Evolutionary conservation across 1,284 basidiomycete species (phyloP).

Genomic region (Wallemia mellicola): DNA sequence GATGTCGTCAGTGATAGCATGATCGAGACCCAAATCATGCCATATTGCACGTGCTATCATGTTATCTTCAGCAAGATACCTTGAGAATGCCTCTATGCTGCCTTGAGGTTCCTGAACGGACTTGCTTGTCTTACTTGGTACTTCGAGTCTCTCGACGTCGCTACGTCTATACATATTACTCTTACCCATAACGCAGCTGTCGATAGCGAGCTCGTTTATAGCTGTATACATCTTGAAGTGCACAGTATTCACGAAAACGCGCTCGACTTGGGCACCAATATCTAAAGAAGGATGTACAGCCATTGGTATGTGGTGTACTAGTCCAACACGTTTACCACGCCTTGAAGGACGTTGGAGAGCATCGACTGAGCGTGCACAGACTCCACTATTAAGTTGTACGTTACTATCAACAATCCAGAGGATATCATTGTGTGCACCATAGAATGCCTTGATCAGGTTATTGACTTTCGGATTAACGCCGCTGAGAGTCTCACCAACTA

Average conservation of each 20-base stretch:
- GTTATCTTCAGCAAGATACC: conserved; percentile 79
- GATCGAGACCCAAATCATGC: conserved; percentile 61
- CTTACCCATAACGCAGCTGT: conserved; percentile 93
- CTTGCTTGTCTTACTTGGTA: conserved; percentile 12
- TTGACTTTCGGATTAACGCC: conserved; percentile 96
- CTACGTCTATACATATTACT: conserved; percentile 77
- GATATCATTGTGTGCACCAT: conserved; percentile 52
- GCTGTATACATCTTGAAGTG: conserved; percentile 99
- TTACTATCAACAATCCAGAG: conserved; percentile 95
- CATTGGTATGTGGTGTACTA: conserved; percentile 89
- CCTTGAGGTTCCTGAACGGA: conserved; percentile 12
- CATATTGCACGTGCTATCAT: conserved; percentile 69
- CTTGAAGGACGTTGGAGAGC: conserved; percentile 19
- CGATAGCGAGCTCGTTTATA: conserved; percentile 54
- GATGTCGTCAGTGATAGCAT: conserved; percentile 62
- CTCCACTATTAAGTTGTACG: conserved; percentile 44
- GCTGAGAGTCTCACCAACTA: conserved; percentile 37
- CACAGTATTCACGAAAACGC: conserved; percentile 81
- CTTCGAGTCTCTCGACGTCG: conserved; percentile 31
- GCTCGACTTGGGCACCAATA: conserved; percentile 62
- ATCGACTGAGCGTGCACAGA: conserved; percentile 59
- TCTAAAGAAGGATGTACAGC: conserved; percentile 35
- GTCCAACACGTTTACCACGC: conserved; percentile 25
- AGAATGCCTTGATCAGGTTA: conserved; percentile 65
- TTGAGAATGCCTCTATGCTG: conserved; percentile 43